Percentiles rank a stretch among this genome's conserved stretches.
Conservation (phyloP, 371 early-diverging fungal genomes). For the Cokeromyces recurvatus region DNA sequence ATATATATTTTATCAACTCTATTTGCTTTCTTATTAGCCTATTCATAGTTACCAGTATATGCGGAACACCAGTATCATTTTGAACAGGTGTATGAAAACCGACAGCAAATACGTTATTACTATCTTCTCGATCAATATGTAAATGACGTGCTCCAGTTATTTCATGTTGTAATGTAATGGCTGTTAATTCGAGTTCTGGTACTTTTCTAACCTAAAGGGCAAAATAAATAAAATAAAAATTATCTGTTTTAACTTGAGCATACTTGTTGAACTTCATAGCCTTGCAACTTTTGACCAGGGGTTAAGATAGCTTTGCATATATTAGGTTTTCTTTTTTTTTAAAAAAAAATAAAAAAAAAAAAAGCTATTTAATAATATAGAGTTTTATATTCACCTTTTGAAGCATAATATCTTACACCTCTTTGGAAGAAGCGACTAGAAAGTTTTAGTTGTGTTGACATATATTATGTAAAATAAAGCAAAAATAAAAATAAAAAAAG, state of each 20-base stretch:
- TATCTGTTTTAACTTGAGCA: too few relatives aligned
- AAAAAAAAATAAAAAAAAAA: neutral
- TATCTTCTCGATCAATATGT: constrained; percentile 82
- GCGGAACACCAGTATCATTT: constrained; percentile 88
- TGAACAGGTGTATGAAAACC: constrained; percentile 85
- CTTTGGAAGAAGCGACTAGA: constrained; percentile 8
- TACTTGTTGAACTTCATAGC: constrained; percentile 26
- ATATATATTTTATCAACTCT: neutral
- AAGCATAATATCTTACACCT: constrained; percentile 4
- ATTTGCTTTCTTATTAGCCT: neutral
- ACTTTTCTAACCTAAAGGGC: constrained; percentile 38
- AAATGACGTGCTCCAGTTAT: constrained; percentile 85
- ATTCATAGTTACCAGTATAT: constrained; percentile 67
- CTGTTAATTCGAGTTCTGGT: constrained; percentile 67
- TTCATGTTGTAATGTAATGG: constrained; percentile 64
- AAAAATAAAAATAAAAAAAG: too few relatives aligned
- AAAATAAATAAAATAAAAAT: neutral
- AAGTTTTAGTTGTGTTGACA: constrained; percentile 14
- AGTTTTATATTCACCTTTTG: constrained; percentile 7
- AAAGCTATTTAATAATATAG: neutral
- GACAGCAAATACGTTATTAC: constrained; percentile 89
- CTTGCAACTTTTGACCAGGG: constrained; percentile 27
- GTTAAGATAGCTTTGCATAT: constrained; percentile 13
- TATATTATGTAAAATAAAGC: neutral
- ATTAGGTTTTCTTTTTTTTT: neutral